phyloP scores from a whole-genome alignment of 2,329 filamentous ascomycete species.

The Colletotrichum orchidophilum region DNA sequence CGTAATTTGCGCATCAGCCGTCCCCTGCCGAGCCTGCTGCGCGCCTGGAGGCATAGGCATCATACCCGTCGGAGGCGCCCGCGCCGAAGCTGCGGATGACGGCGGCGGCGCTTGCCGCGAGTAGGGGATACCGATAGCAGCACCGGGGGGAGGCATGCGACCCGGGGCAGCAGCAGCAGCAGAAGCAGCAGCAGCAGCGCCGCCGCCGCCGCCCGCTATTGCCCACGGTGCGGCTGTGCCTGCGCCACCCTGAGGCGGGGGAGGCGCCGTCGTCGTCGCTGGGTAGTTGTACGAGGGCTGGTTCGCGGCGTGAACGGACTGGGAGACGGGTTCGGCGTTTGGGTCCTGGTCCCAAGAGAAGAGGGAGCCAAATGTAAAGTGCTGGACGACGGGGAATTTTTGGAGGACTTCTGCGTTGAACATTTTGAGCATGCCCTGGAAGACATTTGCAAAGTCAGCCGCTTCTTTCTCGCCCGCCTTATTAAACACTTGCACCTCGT shows the following conservation, averaged over 20 bases:
- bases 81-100: conserved; percentile 1
- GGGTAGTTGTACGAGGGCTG: conserved; percentile 52
- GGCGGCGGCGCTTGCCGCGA: conserved; percentile 44
- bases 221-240: conserved; percentile 58
- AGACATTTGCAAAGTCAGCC: not conserved
- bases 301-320: conserved; percentile 66
- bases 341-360: conserved; percentile 80
- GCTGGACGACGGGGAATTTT: conserved; percentile 98
- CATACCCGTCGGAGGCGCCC: conserved; percentile 16
- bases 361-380: conserved; percentile 86
- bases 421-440: conserved; percentile 98
- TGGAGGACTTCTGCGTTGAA: conserved; percentile 95
- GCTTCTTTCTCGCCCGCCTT: no score
- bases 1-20: conserved; percentile 49
- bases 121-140: conserved; percentile 51
- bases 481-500: not conserved
- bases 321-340: conserved; percentile 57
- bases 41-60: conserved; percentile 32
- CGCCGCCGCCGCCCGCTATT: not conserved
- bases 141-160: conserved; percentile 46
- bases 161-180: conserved; percentile 40
- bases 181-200: not conserved
- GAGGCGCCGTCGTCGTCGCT: conserved; percentile 39
- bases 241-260: conserved; percentile 34
- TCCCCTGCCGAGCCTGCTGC: conserved; percentile 33